Base-by-base conservation (phyloP, 768 basidiomycete species). In the Termitomyces sp. region DNA sequence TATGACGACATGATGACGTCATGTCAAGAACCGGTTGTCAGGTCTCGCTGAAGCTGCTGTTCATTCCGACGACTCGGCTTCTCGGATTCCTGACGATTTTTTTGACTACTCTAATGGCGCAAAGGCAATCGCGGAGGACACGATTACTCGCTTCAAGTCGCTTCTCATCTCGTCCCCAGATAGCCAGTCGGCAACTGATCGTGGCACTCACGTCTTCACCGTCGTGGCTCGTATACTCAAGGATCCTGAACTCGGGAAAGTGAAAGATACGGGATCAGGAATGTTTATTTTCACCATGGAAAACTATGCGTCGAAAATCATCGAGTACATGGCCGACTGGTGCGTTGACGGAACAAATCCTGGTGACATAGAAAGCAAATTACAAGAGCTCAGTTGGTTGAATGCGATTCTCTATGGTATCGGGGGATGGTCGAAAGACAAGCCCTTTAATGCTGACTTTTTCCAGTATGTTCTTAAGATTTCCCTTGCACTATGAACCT, bases 31-130 rank as follows among this genome's bases (percentile, higher is more conserved):
- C 34, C 28, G 19, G 43, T 55, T 28, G 43, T 9, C 51, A 84
- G 85, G 84, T 37, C 69, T 87, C 15, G 82, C 84, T 1, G 75
- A 82, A 66, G 67, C 79, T 2, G 78, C 80, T 1, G 76, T 81
- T 7, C 79, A 84, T 55, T 53, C 62, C 9, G 59, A 74, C 17
- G 64, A 68, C 7, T 69, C 72, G 12, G 62, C 68, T 7, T 63
- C 68, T 28, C 17, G 44, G 6, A 53, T 62, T 19, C 63, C 63
- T 15, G 57, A 58, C 11, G 51, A 58, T 17, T 62, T 64, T 35
- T 62, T 62, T 34, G 48, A 53, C 34, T 57, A 49, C 28, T 28
- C 35, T 12, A 14, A 6, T 3, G 15, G 8, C 5, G 5, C 21
- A n/a, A 52, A 22, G 15, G 41, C 11, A 19, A 26, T 3, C 3